Conservation (phyloP, 164 flowering plant species). For the Stephania cephalantha region DNA sequence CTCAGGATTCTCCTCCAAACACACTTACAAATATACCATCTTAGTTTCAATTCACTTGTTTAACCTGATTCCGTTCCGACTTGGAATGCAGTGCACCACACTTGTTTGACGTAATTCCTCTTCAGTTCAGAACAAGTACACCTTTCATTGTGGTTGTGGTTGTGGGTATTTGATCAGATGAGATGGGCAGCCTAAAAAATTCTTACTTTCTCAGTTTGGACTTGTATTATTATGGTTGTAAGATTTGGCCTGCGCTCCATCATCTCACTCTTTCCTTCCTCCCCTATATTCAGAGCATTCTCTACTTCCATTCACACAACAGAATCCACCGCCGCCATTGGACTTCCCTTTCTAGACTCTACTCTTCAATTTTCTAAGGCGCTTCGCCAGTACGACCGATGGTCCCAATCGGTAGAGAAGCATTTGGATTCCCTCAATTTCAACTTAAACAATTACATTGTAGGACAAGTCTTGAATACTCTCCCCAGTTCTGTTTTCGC, state of each 20-base stretch:
- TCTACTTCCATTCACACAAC: slow-evolving; percentile 6
- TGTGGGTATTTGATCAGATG: slow-evolving; percentile 11
- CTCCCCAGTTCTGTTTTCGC: slow-evolving; percentile 21
- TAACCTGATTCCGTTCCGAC: too few species aligned
- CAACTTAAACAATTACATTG: slow-evolving; percentile 22
- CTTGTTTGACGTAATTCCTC: slow-evolving; percentile 17
- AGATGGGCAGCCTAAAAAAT: slow-evolving; percentile 16
- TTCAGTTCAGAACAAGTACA: background rate
- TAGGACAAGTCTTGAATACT: slow-evolving; percentile 22
- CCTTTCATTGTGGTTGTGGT: too few species aligned
- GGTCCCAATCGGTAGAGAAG: slow-evolving; percentile 26
- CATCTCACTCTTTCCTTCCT: slow-evolving; percentile 7
- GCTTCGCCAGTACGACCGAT: slow-evolving; percentile 13
- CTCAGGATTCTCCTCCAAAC: too few species aligned
- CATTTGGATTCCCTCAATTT: slow-evolving; percentile 21
- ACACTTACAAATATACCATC: too few species aligned
- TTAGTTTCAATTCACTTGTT: too few species aligned
- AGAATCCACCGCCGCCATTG: background rate
- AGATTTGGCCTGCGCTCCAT: slow-evolving; percentile 16
- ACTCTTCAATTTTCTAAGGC: slow-evolving; percentile 15
- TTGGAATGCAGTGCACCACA: background rate
- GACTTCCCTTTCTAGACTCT: slow-evolving; percentile 9
- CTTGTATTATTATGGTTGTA: slow-evolving; percentile 22
- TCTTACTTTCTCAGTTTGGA: background rate
- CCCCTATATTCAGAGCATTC: slow-evolving; percentile 14